Conservation (phyloP, 2,329 filamentous ascomycete genomes). For the Calonectria montana region DNA sequence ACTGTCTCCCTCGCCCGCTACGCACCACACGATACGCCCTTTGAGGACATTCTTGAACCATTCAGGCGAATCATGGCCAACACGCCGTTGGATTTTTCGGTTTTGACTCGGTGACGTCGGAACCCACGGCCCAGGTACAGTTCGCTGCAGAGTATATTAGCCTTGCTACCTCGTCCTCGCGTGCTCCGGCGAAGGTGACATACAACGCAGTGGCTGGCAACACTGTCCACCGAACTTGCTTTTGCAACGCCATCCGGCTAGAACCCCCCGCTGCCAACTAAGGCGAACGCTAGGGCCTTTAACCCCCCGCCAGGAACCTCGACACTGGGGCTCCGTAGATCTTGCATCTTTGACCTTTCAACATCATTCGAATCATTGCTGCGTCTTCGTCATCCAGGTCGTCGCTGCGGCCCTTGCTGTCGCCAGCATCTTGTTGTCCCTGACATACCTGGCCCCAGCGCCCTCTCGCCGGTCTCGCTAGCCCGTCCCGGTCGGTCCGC, state of each 20-base stretch:
- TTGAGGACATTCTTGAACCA: neutral
- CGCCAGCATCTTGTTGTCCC: neutral
- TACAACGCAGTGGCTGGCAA: neutral
- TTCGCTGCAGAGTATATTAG: neutral
- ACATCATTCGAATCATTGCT: neutral
- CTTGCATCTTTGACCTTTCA: neutral
- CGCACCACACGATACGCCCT: neutral
- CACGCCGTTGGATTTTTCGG: neutral
- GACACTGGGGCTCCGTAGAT: neutral
- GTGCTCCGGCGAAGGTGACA: neutral
- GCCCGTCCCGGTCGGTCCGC: neutral
- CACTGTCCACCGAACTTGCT: neutral
- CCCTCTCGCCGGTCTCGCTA: neutral
- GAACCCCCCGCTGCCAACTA: neutral
- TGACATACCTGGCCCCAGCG: neutral
- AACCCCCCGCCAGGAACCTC: conserved; percentile 4
- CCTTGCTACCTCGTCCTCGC: neutral
- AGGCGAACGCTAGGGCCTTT: conserved; percentile 7
- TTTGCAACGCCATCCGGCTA: conserved; percentile 1
- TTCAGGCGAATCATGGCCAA: neutral
- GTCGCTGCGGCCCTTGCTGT: neutral
- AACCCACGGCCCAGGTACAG: neutral
- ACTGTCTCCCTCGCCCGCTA: neutral
- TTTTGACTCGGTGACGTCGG: neutral
- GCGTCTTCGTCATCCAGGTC: neutral